Percentiles rank a stretch among this genome's conserved stretches.
phyloP scores from a whole-genome alignment of 2,329 filamentous ascomycete genomes.

The Penicillium corylophilum region DNA sequence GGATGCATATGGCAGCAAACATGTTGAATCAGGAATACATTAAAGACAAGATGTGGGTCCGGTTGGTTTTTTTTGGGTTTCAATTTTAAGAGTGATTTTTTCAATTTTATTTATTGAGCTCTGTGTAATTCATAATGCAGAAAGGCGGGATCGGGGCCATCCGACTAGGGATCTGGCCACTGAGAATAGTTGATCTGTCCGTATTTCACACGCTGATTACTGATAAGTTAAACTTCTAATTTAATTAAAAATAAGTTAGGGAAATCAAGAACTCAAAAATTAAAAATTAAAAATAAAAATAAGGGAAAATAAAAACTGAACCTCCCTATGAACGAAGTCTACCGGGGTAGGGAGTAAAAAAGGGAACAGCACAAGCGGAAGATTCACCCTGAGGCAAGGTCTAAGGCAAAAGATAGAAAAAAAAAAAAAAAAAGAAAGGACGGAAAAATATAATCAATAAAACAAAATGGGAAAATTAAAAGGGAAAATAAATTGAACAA shows the following conservation, averaged over 20 bases:
- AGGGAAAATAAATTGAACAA: constrained; percentile 1
- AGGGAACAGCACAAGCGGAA: constrained; percentile 17
- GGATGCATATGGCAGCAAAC: constrained; percentile 38
- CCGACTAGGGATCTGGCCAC: constrained; percentile 23
- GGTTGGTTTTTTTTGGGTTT: constrained; percentile 2
- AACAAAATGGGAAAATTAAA: background rate
- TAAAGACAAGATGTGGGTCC: constrained; percentile 29
- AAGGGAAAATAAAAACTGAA: too few relatives aligned
- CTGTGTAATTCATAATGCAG: constrained; percentile 3
- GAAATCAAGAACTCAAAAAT: too few relatives aligned
- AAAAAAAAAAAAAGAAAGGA: constrained; percentile 8
- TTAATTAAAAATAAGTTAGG: background rate
- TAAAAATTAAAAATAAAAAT: too few relatives aligned
- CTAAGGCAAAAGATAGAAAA: constrained; percentile 4
- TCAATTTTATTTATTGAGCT: constrained; percentile 7
- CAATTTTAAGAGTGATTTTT: constrained; percentile 10
- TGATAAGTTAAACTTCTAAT: background rate
- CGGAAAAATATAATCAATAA: constrained; percentile 11
- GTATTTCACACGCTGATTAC: background rate
- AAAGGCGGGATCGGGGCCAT: constrained; percentile 25
- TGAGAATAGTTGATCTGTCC: constrained; percentile 16
- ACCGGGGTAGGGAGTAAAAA: background rate
- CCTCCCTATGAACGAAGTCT: too few relatives aligned
- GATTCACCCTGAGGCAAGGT: constrained; percentile 20
- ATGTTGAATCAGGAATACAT: constrained; percentile 31